Evolutionary conservation across 139 green algal species (phyloP).

Genomic region (Pseudopediastrum boryanum): DNA sequence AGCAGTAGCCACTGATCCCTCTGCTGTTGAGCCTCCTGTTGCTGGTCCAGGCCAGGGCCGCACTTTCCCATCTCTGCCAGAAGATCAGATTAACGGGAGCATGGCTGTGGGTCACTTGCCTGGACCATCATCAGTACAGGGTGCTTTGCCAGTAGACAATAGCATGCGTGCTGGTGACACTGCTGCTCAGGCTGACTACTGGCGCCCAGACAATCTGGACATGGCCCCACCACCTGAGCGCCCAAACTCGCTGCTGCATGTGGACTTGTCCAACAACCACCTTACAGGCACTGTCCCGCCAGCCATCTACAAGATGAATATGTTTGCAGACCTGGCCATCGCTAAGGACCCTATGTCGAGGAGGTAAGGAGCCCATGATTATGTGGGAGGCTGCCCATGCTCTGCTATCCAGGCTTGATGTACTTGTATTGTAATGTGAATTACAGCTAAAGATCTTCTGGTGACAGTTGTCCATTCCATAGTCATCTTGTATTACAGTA

Average conservation of each 20-base stretch:
- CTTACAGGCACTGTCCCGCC: constrained; percentile 9
- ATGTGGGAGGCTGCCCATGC: neutral
- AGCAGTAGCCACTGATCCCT: neutral
- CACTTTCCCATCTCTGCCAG: neutral
- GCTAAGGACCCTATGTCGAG: constrained; percentile 14
- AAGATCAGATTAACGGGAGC: neutral
- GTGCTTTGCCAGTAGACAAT: neutral
- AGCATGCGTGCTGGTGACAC: neutral
- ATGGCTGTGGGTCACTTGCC: neutral
- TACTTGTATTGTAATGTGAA: neutral
- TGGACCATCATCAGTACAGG: neutral
- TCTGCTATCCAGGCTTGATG: neutral
- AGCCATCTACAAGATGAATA: constrained; percentile 12
- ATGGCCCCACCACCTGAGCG: constrained; percentile 3
- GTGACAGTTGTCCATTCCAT: no score
- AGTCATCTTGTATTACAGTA: no score
- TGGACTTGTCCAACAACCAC: constrained; percentile 18
- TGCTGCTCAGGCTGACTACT: neutral
- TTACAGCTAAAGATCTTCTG: neutral
- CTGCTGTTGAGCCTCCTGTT: neutral
- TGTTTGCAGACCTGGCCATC: constrained; percentile 20
- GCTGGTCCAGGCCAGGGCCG: neutral
- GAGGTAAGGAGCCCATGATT: neutral
- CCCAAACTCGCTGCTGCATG: constrained; percentile 28
- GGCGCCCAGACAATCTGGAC: neutral